Conservation (phyloP, 1,139 yeast species). For the Chernovozyma sophiae-reginae region DNA sequence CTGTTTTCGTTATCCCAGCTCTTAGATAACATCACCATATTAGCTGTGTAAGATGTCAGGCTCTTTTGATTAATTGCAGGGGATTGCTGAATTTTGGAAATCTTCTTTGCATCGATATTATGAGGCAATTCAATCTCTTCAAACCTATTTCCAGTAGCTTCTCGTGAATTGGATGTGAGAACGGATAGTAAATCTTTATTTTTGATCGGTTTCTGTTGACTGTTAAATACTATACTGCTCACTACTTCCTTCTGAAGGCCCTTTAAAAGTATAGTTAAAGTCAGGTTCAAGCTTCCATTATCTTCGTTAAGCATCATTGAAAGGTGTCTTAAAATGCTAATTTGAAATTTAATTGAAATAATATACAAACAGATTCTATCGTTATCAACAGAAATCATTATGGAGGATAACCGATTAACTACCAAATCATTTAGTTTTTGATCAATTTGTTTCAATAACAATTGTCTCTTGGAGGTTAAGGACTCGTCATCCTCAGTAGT, state of each 20-base stretch:
- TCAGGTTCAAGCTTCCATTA: not conserved
- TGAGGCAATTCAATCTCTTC: constrained; percentile 40
- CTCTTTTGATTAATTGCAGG: constrained; percentile 2
- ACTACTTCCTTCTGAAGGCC: constrained; percentile 15
- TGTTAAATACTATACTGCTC: constrained; percentile 14
- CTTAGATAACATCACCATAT: constrained; percentile 16
- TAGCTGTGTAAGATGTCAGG: constrained; percentile 12
- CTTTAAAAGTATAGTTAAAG: constrained; percentile 12
- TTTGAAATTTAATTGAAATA: constrained; percentile 29
- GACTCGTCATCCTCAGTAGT: not conserved
- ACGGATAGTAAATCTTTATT: constrained; percentile 11
- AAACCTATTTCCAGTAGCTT: constrained; percentile 17
- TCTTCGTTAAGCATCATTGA: constrained; percentile 11
- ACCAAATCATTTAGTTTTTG: constrained; percentile 24
- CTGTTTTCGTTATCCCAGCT: constrained; percentile 10
- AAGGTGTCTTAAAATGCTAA: constrained; percentile 18
- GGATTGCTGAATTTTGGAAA: constrained; percentile 12
- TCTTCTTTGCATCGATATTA: constrained; percentile 30
- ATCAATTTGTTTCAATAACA: constrained; percentile 14
- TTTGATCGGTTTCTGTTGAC: constrained; percentile 8
- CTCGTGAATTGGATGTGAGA: constrained; percentile 2
- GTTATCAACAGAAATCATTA: constrained; percentile 29
- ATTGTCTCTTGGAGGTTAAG: constrained; percentile 4
- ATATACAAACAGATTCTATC: constrained; percentile 27
- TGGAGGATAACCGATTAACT: constrained; percentile 18